Evolutionary conservation across 805 yeast species (phyloP), one percentile per base, ranked within the genome.

Genomic region (Teunomyces funiuensis): DNA sequence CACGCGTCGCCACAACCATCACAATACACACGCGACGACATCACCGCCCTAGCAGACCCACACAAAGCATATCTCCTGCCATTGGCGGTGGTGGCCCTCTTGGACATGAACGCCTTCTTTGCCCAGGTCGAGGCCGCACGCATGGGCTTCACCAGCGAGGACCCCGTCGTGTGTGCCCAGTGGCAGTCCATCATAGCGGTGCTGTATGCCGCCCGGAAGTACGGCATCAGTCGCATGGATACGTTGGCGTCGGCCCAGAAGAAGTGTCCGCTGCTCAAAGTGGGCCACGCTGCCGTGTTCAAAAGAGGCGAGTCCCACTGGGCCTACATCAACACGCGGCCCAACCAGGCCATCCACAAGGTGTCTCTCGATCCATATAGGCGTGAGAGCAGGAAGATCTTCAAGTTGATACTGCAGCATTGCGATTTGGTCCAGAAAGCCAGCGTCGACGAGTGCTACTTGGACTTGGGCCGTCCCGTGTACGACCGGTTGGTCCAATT

Each of bases 221-320:
- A 58, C 57, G 97, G 97, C 0, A 81, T 93, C 15, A 70, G 78
- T 11, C 66, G 99, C 44, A 83, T 88, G 83, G 93, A 86, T 55
- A 70, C 77, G 0, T 58, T 88, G 0, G 74, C 74, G 6, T 73
- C 79, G 3, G 97, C 97, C 0, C 68, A 71, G 44, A 62, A 76
- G 43, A 83, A 87, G 59, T 91, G 98, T 50, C 93, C 95, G 0
- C 63, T 73, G 29, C 60, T 93, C 4, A 74, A 85, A 2, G 75
- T 85, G 1, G 90, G 93, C 1, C 99, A 93, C 59, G 95, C 97
- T 0, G 96, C 98, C 0, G 96, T 91, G 0, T 93, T 87, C 69
- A 82, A 79, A 53, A 85, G 83, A 52, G 97, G 98, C 4, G 89
- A 87, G 46, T 75, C 82, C 18, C 75, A 77, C 37, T 91, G 98